Evolutionary conservation across 2,329 filamentous ascomycete genomes (phyloP).

Genomic region (Podosphaera aphanis): DNA sequence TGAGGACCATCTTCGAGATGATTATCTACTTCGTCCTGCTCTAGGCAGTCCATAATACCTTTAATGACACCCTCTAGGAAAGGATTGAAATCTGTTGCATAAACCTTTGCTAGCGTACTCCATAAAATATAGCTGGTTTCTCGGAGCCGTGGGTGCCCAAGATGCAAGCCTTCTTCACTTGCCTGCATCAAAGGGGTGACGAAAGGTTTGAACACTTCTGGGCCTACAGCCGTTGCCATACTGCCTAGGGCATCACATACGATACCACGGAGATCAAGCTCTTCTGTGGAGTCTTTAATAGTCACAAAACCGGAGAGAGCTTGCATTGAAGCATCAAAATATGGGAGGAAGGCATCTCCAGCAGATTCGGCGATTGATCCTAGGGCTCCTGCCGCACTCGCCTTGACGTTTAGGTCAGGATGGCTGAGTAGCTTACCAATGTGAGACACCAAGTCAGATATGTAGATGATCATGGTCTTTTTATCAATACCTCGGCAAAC

Average conservation of each 20-base stretch:
- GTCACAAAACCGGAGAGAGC: constrained; percentile 64
- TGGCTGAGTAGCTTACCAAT: constrained; percentile 68
- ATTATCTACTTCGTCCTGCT: constrained; percentile 69
- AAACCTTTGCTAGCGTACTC: constrained; percentile 85
- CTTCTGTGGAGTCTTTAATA: constrained; percentile 73
- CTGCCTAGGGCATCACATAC: constrained; percentile 85
- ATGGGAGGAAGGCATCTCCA: constrained; percentile 66
- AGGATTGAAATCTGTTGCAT: constrained; percentile 59
- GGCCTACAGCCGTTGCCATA: constrained; percentile 71
- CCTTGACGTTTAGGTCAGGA: constrained; percentile 73
- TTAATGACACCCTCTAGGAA: constrained; percentile 60
- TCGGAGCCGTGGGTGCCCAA: constrained; percentile 74
- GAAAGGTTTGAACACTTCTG: constrained; percentile 71
- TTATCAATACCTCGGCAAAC: constrained; percentile 68
- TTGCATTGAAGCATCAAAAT: constrained; percentile 75
- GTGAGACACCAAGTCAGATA: constrained; percentile 59
- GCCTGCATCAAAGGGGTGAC: constrained; percentile 77
- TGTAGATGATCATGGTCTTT: constrained; percentile 60
- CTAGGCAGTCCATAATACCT: constrained; percentile 60
- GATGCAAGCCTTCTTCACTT: constrained; percentile 69
- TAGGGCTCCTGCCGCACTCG: constrained; percentile 66
- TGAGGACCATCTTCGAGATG: constrained; percentile 51
- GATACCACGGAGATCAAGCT: constrained; percentile 70
- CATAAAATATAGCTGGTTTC: constrained; percentile 96
- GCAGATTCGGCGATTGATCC: constrained; percentile 77